Evolutionary conservation across 1,284 basidiomycete species (phyloP).

Genomic region (Malassezia dermatis): DNA sequence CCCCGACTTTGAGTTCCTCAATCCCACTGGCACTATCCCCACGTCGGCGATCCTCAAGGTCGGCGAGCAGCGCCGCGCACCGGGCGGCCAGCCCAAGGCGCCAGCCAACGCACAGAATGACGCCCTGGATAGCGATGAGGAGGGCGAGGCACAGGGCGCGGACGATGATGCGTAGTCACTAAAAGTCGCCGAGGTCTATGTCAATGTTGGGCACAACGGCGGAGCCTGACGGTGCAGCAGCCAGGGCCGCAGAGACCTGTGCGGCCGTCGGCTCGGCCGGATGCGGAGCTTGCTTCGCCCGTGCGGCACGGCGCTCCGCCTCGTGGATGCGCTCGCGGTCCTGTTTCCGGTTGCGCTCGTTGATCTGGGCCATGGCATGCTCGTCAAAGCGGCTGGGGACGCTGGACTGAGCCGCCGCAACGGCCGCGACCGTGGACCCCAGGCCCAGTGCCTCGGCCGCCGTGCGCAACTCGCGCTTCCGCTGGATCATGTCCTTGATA

Average conservation of each 20-base stretch:
- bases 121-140: conserved; percentile 54
- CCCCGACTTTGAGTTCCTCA: conserved; percentile 46
- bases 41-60: conserved; percentile 49
- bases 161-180: conserved; percentile 9
- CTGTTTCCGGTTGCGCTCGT: conserved; percentile 72
- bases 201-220: conserved; percentile 48
- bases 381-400: conserved; percentile 44
- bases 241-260: conserved; percentile 3
- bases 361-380: conserved; percentile 64
- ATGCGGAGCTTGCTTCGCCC: conserved; percentile 55
- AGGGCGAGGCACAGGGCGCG: conserved; percentile 46
- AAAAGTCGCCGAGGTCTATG: conserved; percentile 51
- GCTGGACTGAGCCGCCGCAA: neutral
- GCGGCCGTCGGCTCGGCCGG: neutral
- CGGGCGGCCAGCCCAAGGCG: conserved; percentile 57
- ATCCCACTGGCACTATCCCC: conserved; percentile 49
- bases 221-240: conserved; percentile 17
- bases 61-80: conserved; percentile 57
- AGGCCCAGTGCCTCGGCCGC: conserved; percentile 14
- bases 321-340: conserved; percentile 67
- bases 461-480: conserved; percentile 21
- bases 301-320: conserved; percentile 59
- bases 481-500: conserved; percentile 25
- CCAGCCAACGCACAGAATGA: neutral
- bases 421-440: neutral